Evolutionary conservation across 2,329 filamentous ascomycete species (phyloP).

Genomic region (Ophiosphaerella herpotricha): DNA sequence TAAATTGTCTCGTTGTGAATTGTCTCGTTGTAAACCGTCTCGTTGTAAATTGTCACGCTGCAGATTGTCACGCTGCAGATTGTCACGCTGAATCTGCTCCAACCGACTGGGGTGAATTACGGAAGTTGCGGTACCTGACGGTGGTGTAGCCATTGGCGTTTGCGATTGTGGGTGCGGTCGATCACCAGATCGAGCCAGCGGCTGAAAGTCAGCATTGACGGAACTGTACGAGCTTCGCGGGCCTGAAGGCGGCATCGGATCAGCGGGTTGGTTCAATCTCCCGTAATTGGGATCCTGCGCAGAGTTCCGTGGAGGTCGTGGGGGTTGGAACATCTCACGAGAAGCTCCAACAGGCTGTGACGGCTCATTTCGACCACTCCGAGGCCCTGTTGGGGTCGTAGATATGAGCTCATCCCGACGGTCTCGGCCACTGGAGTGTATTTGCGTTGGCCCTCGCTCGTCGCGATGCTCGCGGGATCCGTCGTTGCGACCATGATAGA

Average conservation of each 20-base stretch:
- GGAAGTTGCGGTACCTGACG: slow-evolving; percentile 40
- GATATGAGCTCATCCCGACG: slow-evolving; percentile 46
- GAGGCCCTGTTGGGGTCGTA: slow-evolving; percentile 58
- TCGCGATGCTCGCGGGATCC: slow-evolving; percentile 36
- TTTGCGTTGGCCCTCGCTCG: slow-evolving; percentile 32
- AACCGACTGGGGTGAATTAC: slow-evolving; percentile 62
- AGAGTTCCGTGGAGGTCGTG: slow-evolving; percentile 40
- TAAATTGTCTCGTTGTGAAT: too few relatives aligned
- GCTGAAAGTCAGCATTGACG: neutral
- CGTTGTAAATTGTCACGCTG: slow-evolving; percentile 37
- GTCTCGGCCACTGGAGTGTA: slow-evolving; percentile 44
- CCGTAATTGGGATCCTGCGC: slow-evolving; percentile 55
- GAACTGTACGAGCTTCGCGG: slow-evolving; percentile 51
- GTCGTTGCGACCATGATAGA: slow-evolving; percentile 34
- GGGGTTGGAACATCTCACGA: slow-evolving; percentile 48
- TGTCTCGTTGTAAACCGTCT: slow-evolving; percentile 29
- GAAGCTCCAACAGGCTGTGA: slow-evolving; percentile 28
- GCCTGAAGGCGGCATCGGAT: slow-evolving; percentile 59
- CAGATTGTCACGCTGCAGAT: slow-evolving; percentile 43
- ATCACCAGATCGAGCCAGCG: slow-evolving; percentile 24
- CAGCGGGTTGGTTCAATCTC: slow-evolving; percentile 52
- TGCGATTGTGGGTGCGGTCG: slow-evolving; percentile 33
- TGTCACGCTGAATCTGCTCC: slow-evolving; percentile 47
- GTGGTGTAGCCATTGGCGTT: slow-evolving; percentile 36
- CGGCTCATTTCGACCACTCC: slow-evolving; percentile 48